Evolutionary conservation across 179 eudicot genomes (phyloP).

Genomic region (Gypsophila paniculata): DNA sequence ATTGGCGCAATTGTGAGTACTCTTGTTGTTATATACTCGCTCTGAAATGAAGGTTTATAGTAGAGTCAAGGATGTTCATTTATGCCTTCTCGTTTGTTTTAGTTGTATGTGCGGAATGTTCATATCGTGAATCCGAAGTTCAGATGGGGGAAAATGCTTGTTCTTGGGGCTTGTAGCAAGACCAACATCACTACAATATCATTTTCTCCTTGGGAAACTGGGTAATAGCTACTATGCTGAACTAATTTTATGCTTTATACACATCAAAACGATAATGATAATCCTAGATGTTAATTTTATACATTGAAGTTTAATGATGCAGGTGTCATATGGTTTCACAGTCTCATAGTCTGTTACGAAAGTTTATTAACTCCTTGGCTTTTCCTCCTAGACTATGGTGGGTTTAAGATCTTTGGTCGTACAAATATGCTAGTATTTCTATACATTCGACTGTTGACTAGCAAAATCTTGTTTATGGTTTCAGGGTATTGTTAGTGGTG

Average conservation of each 20-base stretch:
- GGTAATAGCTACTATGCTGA: slow-evolving; percentile 38
- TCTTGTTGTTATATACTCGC: slow-evolving; percentile 5
- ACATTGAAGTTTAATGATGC: slow-evolving; percentile 29
- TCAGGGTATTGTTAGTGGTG: slow-evolving; percentile 72
- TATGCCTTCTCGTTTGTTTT: slow-evolving; percentile 15
- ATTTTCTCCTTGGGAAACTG: slow-evolving; percentile 76
- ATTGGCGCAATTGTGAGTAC: slow-evolving; percentile 77
- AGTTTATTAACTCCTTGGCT: slow-evolving; percentile 53
- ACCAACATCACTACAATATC: slow-evolving; percentile 55
- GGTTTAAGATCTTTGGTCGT: slow-evolving; percentile 15
- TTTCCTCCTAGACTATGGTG: slow-evolving; percentile 80
- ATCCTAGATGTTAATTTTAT: slow-evolving; percentile 4
- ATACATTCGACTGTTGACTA: slow-evolving; percentile 16
- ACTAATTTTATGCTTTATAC: slow-evolving; percentile 6
- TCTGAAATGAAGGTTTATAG: background rate
- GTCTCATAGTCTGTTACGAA: slow-evolving; percentile 60
- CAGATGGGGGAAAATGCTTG: slow-evolving; percentile 57
- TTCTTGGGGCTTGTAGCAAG: slow-evolving; percentile 81
- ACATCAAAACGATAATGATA: background rate
- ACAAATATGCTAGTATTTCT: slow-evolving; percentile 3
- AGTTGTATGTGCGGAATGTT: slow-evolving; percentile 65
- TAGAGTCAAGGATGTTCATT: background rate
- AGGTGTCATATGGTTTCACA: slow-evolving; percentile 46
- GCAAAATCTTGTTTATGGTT: slow-evolving; percentile 21
- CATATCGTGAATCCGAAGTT: slow-evolving; percentile 73